Evolutionary conservation across 306 rosid species (phyloP), one percentile per base, ranked within the genome.

Genomic region (Trifolium pratense): DNA sequence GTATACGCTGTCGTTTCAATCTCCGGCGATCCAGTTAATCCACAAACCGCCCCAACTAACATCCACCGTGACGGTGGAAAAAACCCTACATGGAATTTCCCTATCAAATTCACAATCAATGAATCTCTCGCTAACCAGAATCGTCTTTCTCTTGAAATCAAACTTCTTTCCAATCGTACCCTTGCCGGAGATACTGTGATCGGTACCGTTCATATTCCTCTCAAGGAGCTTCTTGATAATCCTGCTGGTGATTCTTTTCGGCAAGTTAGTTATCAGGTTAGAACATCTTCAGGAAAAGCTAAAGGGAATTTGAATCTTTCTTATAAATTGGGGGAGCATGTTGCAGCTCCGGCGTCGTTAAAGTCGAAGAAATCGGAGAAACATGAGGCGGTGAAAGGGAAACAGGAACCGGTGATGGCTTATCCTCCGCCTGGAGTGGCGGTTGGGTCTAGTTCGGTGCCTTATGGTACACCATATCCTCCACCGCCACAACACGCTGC

Each of bases 61-160:
- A 82, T 82, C 2, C 80, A 83, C 65, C 63, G 49, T 1, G 83
- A 62, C 48, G 75, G 84, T 14, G 97, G 97, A 13, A 69, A 29
- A 45, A 58, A 21, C 56, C 94, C 98, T 16, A 78, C 77, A 0
- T 94, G 97, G 97, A 89, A 88, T 45, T 94, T 67, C 45, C 51
- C 84, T 1, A 7, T 74, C 20, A 86, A 74, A 17, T 86, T 91
- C 87, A 12, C 73, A 10, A 1, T 91, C 78, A 83, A 85, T 40
- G 87, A 88, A 6, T 18, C 72, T 4, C 69, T 80, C 0, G 82
- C 78, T 0, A 51, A 70, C 18, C 82, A 78, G 25, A 89, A 88
- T 80, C 86, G 84, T 3, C 80, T 91, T 9, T 64, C 74, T 15
- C 83, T 91, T 9, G 78, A 75, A 0, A 5, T 89, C 83, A 83